Evolutionary conservation across 148 eudicot species (phyloP), one percentile per base, ranked within the genome.

Genomic region (Euryodendron excelsum): DNA sequence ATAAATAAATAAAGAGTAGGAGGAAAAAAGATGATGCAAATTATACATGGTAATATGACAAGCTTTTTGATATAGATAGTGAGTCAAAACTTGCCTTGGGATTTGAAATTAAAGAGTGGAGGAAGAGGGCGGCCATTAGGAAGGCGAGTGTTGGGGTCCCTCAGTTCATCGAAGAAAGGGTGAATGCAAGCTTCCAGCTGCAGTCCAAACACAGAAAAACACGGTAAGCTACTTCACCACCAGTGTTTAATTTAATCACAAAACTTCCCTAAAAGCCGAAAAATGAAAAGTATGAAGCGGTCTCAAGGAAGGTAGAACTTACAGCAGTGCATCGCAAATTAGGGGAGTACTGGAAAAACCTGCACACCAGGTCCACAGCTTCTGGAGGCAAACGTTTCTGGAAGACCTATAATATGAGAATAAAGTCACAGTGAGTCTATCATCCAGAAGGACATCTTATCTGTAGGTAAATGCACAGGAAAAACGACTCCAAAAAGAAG

Each of bases 51-150:
- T 34, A 34, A 15, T 20, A 50, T 37, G 4, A 2, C 7, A 23
- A 41, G 15, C 15, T 14, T 45, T 63, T 8, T 27, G 44, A 15
- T 3, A 1, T 1, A 17, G 17, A 25, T n/a, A 65, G 0, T n/a
- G 55, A 31, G 74, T 15, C 14, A 14, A 71, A 72, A 28, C 8
- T 82, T 86, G 91, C 98, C 98, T 83, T 78, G 91, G 55, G 97
- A 87, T 81, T 92, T 92, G 81, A 89, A 94, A 82, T 94, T 94
- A 56, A 89, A 94, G 75, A 94, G 86, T 70, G 98, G 97, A 74
- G 98, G 98, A 84, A 94, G 97, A 74, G 98, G 98, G 61, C 97
- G 98, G 34, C 98, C 98, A 82, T 91, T 94, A 39, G 97, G 98
- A 77, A 94, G 98, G 44, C 97, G 91, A 59, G 93, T 91, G 69